These are phyloP conservation scores for Modicella reniformis DNA, from an alignment of 371 early-diverging fungal species.

Conservation along the genomic window DNA sequence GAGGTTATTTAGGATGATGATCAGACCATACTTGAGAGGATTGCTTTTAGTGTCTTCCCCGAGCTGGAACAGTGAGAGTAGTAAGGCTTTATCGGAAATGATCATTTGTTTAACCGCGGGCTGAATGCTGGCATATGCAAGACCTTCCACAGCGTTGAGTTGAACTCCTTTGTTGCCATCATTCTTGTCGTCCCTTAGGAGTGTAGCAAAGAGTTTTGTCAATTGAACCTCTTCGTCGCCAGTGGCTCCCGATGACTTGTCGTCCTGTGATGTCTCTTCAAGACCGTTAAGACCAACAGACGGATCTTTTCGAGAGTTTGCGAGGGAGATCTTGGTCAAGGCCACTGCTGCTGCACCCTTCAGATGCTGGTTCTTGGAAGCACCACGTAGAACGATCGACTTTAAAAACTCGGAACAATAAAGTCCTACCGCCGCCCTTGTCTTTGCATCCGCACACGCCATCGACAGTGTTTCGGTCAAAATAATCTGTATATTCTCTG, in stretches of 20 bases:
- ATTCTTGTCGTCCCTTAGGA: conserved; percentile 56
- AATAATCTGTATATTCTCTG: conserved; percentile 67
- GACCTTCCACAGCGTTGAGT: conserved; percentile 72
- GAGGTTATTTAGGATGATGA: conserved; percentile 75
- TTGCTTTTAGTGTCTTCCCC: conserved; percentile 57
- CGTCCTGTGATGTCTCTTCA: conserved; percentile 21
- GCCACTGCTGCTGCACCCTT: conserved; percentile 71
- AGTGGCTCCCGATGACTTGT: neutral
- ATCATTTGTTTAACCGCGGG: conserved; percentile 72
- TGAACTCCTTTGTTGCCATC: conserved; percentile 44
- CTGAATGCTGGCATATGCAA: conserved; percentile 77
- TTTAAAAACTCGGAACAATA: conserved; percentile 67
- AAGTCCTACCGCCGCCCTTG: conserved; percentile 64
- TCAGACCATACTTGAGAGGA: conserved; percentile 71
- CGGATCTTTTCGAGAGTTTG: conserved; percentile 53
- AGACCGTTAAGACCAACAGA: conserved; percentile 45
- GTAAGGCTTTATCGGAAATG: conserved; percentile 61
- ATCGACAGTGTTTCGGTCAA: conserved; percentile 70
- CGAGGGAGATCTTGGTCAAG: conserved; percentile 71
- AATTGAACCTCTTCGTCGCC: conserved; percentile 52
- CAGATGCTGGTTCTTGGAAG: conserved; percentile 59
- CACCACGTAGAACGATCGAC: conserved; percentile 58
- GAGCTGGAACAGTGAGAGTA: conserved; percentile 66
- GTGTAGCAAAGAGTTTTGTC: conserved; percentile 47
- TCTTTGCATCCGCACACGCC: conserved; percentile 74